These are phyloP conservation scores for Rhazya stricta DNA, from an alignment of 257 asterid species.

Conservation along the genomic window DNA sequence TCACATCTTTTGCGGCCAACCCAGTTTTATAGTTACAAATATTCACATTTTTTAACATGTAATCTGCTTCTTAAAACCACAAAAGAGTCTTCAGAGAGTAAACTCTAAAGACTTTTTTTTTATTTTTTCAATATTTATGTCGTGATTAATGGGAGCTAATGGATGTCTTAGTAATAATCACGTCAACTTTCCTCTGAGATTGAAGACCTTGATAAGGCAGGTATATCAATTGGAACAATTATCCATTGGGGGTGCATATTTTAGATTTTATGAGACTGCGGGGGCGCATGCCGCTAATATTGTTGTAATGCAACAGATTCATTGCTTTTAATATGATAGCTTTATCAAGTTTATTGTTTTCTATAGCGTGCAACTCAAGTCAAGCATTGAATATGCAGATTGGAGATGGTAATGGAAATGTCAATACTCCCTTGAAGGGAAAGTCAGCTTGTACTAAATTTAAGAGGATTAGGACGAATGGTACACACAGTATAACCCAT, in stretches of 20 bases:
- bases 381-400: constrained; percentile 38
- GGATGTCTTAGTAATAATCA: neutral
- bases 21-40: neutral
- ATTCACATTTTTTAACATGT: neutral
- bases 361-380: constrained; percentile 6
- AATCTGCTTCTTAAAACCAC: neutral
- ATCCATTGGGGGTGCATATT: neutral
- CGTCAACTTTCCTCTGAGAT: neutral
- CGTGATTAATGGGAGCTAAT: neutral
- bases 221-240: neutral
- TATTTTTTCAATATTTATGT: too few relatives aligned
- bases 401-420: constrained; percentile 28
- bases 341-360: neutral
- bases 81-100: neutral
- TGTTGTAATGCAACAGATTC: neutral
- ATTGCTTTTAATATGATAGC: neutral
- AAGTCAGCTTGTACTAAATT: constrained; percentile 87
- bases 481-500: constrained; percentile 78
- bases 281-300: neutral
- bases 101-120: neutral
- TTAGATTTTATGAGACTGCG: neutral
- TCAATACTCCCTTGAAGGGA: constrained; percentile 44
- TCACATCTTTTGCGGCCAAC: neutral
- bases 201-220: neutral
- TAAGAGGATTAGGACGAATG: constrained; percentile 78